Evolutionary conservation across 177 flowering plant genomes (phyloP), one percentile per base, ranked within the genome.

Genomic region (Vitis hybrid): DNA sequence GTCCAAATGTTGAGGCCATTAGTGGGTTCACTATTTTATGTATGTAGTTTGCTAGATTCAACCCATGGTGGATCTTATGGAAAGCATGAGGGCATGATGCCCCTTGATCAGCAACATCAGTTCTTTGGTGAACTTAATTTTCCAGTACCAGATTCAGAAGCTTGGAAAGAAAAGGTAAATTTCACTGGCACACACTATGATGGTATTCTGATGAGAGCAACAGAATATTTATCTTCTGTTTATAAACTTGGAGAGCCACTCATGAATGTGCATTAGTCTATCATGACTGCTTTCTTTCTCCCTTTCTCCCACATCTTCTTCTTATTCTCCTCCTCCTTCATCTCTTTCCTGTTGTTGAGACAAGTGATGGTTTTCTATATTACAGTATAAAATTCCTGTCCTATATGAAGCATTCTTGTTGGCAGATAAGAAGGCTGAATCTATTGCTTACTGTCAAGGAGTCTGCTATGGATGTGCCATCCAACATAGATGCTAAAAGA

Each of bases 161-260:
- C 92, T 68, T 94, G 98, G 98, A 85, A 79, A 77, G 98, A 94
- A 78, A 92, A 89, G 81, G 98, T 86, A 58, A 66, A 75, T 62
- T 64, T 63, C 16, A 26, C 56, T 31, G 50, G 19, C 51, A 19
- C 16, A 19, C 21, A 12, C 10, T 22, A 19, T 64, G 9, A 50
- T 13, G 56, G 48, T 39, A 39, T 39, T 7, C 8, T 1, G 45
- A 7, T 39, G 8, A 7, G 45, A 4, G 45, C 45, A 39, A 39
- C 45, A 39, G 45, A 39, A 39, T 39, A 39, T 39, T 39, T 39
- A 7, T 45, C 22, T 62, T 53, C 2, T 15, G 2, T 53, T 12
- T 53, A 53, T 53, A 12, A 53, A 0, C 56, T 14, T 14, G 56
- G 56, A 53, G 18, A 53, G n/a, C 2, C 16, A 53, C 16, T 5